These are phyloP conservation scores for Sporothrix dimorphospora DNA, from an alignment of 2,329 filamentous ascomycete genomes.

Conservation along the genomic window DNA sequence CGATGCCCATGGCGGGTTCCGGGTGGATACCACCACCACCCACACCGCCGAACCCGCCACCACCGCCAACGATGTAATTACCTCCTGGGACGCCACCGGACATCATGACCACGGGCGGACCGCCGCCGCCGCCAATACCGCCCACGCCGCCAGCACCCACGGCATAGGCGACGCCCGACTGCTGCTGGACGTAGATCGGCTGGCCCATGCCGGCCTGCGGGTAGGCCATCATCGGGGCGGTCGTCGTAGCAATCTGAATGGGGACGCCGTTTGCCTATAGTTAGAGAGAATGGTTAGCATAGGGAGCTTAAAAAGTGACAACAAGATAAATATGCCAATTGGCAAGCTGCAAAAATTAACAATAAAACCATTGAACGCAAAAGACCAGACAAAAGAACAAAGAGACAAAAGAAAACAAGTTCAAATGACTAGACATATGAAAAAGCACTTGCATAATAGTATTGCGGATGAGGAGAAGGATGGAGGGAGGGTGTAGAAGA, in stretches of 20 bases:
- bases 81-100: conserved; percentile 28
- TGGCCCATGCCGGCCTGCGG: conserved; percentile 26
- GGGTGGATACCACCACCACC: conserved; percentile 40
- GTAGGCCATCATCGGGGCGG: conserved; percentile 31
- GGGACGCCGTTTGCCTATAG: background rate
- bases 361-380: background rate
- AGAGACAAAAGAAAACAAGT: background rate
- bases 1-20: conserved; percentile 56
- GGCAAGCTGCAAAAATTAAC: background rate
- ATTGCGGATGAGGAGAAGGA: background rate
- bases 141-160: conserved; percentile 28
- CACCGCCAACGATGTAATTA: conserved; percentile 32
- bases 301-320: background rate
- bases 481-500: background rate
- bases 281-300: background rate
- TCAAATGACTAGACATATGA: background rate
- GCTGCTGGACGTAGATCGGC: conserved; percentile 27
- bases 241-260: conserved; percentile 31
- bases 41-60: conserved; percentile 8
- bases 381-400: background rate
- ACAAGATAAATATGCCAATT: background rate
- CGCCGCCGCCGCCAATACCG: conserved; percentile 31
- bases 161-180: conserved; percentile 27
- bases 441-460: conserved; percentile 29
- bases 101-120: conserved; percentile 39